Conservation (phyloP, 805 yeast genomes). For the Kuraishia hungarica region DNA sequence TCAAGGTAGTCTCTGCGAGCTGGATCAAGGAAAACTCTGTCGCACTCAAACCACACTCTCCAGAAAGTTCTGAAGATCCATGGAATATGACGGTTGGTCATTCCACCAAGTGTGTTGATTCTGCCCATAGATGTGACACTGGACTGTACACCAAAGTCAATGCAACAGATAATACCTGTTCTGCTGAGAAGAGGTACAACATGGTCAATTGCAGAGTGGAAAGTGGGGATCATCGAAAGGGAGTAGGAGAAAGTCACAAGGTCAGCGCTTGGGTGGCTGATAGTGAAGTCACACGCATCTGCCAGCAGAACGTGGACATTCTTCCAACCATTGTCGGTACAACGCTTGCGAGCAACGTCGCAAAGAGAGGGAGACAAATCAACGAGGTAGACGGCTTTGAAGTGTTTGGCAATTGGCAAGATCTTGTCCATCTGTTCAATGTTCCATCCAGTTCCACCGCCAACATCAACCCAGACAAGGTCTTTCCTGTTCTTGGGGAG, state of each 20-base stretch:
- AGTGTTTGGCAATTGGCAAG: slow-evolving; percentile 36
- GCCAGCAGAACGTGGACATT: slow-evolving; percentile 64
- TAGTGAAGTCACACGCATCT: slow-evolving; percentile 65
- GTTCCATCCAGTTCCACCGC: slow-evolving; percentile 84
- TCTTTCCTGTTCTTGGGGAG: slow-evolving; percentile 29
- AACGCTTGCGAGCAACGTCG: slow-evolving; percentile 58
- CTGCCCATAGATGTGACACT: slow-evolving; percentile 57
- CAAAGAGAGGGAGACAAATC: slow-evolving; percentile 76
- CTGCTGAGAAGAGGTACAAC: slow-evolving; percentile 43
- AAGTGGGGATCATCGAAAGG: slow-evolving; percentile 78
- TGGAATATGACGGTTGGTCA: slow-evolving; percentile 60
- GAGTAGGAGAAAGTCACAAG: slow-evolving; percentile 74
- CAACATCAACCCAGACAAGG: slow-evolving; percentile 70
- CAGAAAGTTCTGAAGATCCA: slow-evolving; percentile 77
- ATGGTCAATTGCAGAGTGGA: slow-evolving; percentile 70
- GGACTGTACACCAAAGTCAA: slow-evolving; percentile 76
- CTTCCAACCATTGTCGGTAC: slow-evolving; percentile 34
- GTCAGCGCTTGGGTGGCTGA: slow-evolving; percentile 49
- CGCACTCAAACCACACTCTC: slow-evolving; percentile 85
- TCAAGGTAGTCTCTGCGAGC: slow-evolving; percentile 79
- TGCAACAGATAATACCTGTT: slow-evolving; percentile 58
- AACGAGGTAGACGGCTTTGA: slow-evolving; percentile 61
- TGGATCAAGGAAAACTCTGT: slow-evolving; percentile 69
- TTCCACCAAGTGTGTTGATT: slow-evolving; percentile 68
- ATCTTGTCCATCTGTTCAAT: slow-evolving; percentile 65